These are phyloP conservation scores for Rhodotorula taiwanensis DNA, from an alignment of 768 basidiomycete species.

Conservation along the genomic window DNA sequence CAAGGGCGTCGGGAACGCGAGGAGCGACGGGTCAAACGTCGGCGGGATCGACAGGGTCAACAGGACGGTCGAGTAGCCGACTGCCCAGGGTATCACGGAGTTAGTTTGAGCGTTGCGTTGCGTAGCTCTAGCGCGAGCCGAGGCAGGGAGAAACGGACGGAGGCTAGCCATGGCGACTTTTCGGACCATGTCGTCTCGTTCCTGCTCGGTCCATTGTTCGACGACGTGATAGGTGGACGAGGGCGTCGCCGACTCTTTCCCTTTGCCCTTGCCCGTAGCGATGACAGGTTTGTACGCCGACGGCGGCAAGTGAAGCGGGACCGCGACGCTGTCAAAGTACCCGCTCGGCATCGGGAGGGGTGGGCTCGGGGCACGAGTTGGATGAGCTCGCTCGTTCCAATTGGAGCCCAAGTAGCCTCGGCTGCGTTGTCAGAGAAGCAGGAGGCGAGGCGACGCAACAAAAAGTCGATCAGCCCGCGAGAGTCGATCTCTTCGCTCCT, in stretches of 20 bases:
- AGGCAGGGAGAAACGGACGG: constrained; percentile 2
- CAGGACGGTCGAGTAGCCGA: constrained; percentile 77
- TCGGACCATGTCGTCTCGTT: constrained; percentile 6
- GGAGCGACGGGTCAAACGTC: constrained; percentile 60
- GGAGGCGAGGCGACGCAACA: too few relatives aligned
- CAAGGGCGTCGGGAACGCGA: constrained; percentile 58
- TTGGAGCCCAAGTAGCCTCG: too few relatives aligned
- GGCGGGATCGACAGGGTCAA: constrained; percentile 60
- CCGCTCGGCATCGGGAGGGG: too few relatives aligned
- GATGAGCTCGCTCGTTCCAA: too few relatives aligned
- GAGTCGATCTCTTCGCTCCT: too few relatives aligned
- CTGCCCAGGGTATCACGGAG: too few relatives aligned
- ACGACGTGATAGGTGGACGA: constrained; percentile 17
- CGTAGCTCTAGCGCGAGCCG: not conserved
- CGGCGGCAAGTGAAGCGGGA: constrained; percentile 27
- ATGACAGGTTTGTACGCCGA: constrained; percentile 6
- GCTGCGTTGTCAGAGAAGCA: too few relatives aligned
- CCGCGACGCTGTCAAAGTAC: constrained; percentile 27
- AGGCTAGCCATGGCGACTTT: constrained; percentile 26
- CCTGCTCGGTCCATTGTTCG: constrained; percentile 17
- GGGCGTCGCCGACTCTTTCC: not conserved
- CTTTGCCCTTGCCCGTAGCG: constrained; percentile 9
- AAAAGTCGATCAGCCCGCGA: too few relatives aligned
- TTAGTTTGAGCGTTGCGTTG: not conserved
- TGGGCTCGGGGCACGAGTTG: too few relatives aligned